A percentile compares a stretch with the other conserved stretches of the same genome.
phyloP scores from a whole-genome alignment of 805 yeast genomes.

The Hermanozyma aechmeae region DNA sequence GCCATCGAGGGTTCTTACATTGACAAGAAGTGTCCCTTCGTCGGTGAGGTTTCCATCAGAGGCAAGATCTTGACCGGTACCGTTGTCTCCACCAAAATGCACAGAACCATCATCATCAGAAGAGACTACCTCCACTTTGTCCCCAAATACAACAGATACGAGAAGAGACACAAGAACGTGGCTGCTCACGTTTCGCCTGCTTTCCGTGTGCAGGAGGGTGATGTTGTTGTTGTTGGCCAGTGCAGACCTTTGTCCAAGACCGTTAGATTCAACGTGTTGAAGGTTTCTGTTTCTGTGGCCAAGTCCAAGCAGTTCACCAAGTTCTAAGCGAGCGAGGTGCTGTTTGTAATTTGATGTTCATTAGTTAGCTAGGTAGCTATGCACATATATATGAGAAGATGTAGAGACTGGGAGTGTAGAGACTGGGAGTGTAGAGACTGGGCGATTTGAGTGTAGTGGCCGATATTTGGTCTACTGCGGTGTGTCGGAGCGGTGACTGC shows the following conservation, averaged over 20 bases:
- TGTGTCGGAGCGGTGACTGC: too few species aligned
- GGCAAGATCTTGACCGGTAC: conserved; percentile 99
- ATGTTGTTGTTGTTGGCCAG: conserved; percentile 98
- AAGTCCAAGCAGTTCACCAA: conserved; percentile 93
- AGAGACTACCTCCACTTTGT: conserved; percentile 99
- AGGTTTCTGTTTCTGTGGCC: conserved; percentile 84
- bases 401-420: too few species aligned
- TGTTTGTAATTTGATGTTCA: conserved; percentile 9
- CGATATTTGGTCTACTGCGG: too few species aligned
- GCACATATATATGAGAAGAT: too few species aligned
- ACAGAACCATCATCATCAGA: conserved; percentile 99
- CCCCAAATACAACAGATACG: conserved; percentile 99
- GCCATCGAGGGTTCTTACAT: conserved; percentile 98
- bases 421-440: too few species aligned
- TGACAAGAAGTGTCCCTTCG: conserved; percentile 99
- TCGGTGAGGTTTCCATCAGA: conserved; percentile 95
- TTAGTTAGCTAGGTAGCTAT: too few species aligned
- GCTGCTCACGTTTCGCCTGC: conserved; percentile 99
- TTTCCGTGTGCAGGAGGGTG: conserved; percentile 99
- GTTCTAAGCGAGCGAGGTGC: conserved; percentile 49
- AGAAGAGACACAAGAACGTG: conserved; percentile 99
- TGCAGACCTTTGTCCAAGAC: conserved; percentile 99
- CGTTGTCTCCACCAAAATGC: conserved; percentile 99
- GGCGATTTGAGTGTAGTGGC: too few species aligned
- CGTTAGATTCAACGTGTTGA: conserved; percentile 98